phyloP scores from a whole-genome alignment of 768 basidiomycete species.

The Pleurotus eryngii region DNA sequence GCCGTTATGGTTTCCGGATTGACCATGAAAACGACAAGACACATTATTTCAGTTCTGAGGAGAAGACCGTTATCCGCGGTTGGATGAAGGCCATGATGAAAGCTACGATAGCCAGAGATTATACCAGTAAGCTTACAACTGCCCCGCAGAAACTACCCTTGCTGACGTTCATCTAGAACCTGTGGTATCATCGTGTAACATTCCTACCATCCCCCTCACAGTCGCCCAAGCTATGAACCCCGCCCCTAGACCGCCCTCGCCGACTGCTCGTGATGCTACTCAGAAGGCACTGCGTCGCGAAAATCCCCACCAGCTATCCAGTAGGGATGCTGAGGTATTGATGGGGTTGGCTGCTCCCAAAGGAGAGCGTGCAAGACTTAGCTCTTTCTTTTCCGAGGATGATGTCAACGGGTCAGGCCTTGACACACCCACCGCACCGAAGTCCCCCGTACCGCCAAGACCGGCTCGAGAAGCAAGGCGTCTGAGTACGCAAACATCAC shows the following conservation, averaged over 20 bases:
- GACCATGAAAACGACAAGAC: slow-evolving; percentile 84
- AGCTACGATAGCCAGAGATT: slow-evolving; percentile 93
- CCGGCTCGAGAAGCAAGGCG: slow-evolving; percentile 66
- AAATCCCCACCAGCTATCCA: slow-evolving; percentile 79
- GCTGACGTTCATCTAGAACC: slow-evolving; percentile 55
- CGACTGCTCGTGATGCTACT: slow-evolving; percentile 79
- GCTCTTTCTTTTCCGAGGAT: slow-evolving; percentile 54
- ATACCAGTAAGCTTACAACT: slow-evolving; percentile 59
- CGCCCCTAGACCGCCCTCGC: slow-evolving; percentile 91
- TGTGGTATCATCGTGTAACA: slow-evolving; percentile 94
- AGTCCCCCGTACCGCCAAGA: slow-evolving; percentile 49
- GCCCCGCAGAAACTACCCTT: neutral
- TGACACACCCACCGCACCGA: slow-evolving; percentile 18
- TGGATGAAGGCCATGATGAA: slow-evolving; percentile 99
- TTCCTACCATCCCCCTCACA: slow-evolving; percentile 91
- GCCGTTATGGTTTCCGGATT: slow-evolving; percentile 92
- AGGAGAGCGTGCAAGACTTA: slow-evolving; percentile 46
- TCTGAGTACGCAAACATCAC: slow-evolving; percentile 26
- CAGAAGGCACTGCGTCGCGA: slow-evolving; percentile 85
- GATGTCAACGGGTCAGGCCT: slow-evolving; percentile 13
- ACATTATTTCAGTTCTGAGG: slow-evolving; percentile 90
- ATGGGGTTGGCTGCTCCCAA: slow-evolving; percentile 54
- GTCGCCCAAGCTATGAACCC: slow-evolving; percentile 98
- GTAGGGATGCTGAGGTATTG: slow-evolving; percentile 73
- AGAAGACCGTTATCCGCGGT: slow-evolving; percentile 80